These are phyloP conservation scores for Paecilomyces dactylethromorphus DNA, from an alignment of 2,329 filamentous ascomycete species.

Conservation along the genomic window DNA sequence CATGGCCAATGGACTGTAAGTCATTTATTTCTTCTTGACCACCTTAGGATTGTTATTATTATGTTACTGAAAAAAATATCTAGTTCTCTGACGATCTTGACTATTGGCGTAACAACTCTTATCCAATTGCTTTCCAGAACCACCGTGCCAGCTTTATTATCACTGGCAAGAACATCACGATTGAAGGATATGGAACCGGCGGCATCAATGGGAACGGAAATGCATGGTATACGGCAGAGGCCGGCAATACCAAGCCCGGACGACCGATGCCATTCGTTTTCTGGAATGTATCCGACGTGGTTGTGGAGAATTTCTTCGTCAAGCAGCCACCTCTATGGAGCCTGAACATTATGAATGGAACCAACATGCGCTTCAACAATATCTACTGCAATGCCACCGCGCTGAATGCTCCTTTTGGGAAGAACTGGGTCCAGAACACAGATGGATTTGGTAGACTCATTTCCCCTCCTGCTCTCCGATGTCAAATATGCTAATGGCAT, in stretches of 20 bases:
- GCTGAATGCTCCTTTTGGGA: conserved; percentile 43
- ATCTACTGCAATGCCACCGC: conserved; percentile 47
- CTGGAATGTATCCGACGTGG: conserved; percentile 52
- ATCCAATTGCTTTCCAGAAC: conserved; percentile 50
- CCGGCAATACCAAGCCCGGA: conserved; percentile 41
- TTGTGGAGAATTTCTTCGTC: conserved; percentile 47
- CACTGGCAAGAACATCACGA: conserved; percentile 44
- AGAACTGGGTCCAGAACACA: conserved; percentile 53
- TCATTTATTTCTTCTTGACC: background rate
- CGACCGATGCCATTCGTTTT: conserved; percentile 54
- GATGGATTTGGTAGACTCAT: conserved; percentile 42
- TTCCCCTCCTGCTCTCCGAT: background rate
- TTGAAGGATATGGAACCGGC: conserved; percentile 48
- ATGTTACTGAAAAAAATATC: background rate
- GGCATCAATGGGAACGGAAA: conserved; percentile 51
- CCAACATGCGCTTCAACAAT: conserved; percentile 46
- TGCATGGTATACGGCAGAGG: conserved; percentile 47
- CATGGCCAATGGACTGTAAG: conserved; percentile 44
- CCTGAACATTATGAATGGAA: conserved; percentile 54
- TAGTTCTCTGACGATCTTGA: conserved; percentile 45
- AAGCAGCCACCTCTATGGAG: conserved; percentile 48
- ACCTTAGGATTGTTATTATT: background rate
- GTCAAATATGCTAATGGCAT: background rate
- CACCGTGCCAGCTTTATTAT: conserved; percentile 49
- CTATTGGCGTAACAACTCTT: conserved; percentile 51